Evolutionary conservation across 1,284 basidiomycete species (phyloP), one percentile per base, ranked within the genome.

Genomic region (Cryptococcus deneoformans): DNA sequence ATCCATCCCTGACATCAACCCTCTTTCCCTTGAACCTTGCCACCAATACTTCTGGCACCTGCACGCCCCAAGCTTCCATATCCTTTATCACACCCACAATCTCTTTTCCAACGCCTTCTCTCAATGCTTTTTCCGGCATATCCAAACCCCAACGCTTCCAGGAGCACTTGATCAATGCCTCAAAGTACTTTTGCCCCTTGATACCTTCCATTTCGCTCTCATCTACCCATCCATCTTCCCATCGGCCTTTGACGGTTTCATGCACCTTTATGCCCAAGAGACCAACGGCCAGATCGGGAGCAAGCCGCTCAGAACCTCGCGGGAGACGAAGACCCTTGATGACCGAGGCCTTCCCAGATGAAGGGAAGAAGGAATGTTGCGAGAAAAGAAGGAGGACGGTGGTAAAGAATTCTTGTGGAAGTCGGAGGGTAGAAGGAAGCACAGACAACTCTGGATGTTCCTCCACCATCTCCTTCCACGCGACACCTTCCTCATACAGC

Each of bases 381-480:
- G 40, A n/a, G 40, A n/a, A 42, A 42, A 42, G 40, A n/a, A 16
- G 12, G 16, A 72, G 47, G 62, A 72, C 66, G 7, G 60, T 43
- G n/a, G 63, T 70, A 58, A 64, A 72, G 8, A 65, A 54, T n/a
- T 56, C 48, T 8, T 70, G 56, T 1, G 70, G 63, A 2, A 71
- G 59, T 46, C 54, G 57, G 5, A 57, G 36, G 1, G 20, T 29
- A 29, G 20, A 39, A 36, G 2, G 10, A 12, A 35, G 62, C 56
- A 6, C 58, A 40, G 35, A 24, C 20, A 5, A 12, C 36, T 12
- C 44, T 8, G 35, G 49, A 16, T 38, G 10, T 29, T 50, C 40
- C 16, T 35, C 14, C 36, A 36, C 36, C n/a, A 37, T 11, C 10
- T 37, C 46, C 14, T 47, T 12, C 16, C n/a, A 47, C 20, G 46